Conservation (phyloP, 2,329 filamentous ascomycete species). For the Colletotrichum sansevieriae region DNA sequence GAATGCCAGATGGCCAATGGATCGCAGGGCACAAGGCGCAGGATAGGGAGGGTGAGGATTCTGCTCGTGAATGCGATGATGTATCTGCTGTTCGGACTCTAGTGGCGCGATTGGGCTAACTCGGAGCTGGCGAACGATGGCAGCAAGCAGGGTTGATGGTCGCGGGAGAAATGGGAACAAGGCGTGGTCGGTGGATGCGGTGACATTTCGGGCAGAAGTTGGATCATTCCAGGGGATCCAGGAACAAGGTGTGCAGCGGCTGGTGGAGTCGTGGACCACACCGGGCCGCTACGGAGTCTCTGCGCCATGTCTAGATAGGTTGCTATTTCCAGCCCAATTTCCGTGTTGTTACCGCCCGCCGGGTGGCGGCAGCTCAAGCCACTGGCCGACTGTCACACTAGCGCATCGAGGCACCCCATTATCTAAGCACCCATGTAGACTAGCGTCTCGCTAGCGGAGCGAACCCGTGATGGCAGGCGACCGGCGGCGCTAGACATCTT, state of each 20-base stretch:
- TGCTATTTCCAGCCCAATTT: too few species aligned
- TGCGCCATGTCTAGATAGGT: too few species aligned
- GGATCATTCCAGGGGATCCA: conserved; percentile 18
- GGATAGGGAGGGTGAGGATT: neutral
- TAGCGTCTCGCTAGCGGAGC: too few species aligned
- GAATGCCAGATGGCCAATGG: conserved; percentile 19
- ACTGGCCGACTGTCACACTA: too few species aligned
- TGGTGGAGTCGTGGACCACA: neutral
- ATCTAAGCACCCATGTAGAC: too few species aligned
- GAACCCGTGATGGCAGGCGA: too few species aligned
- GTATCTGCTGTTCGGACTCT: conserved; percentile 23
- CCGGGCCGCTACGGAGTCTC: neutral
- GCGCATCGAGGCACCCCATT: too few species aligned
- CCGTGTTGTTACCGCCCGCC: too few species aligned
- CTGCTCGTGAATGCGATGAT: conserved; percentile 10
- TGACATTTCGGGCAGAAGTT: conserved; percentile 38
- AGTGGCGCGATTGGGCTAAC: conserved; percentile 32
- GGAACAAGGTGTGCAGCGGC: neutral
- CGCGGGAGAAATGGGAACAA: conserved; percentile 8
- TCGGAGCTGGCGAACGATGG: neutral
- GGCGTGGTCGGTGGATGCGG: conserved; percentile 32
- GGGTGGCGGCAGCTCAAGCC: too few species aligned
- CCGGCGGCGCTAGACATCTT: too few species aligned
- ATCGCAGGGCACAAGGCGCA: conserved; percentile 6
- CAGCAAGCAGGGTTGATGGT: conserved; percentile 31